Conservation (phyloP, 495 filamentous ascomycete species). For the Thermochaetoides thermophila region DNA sequence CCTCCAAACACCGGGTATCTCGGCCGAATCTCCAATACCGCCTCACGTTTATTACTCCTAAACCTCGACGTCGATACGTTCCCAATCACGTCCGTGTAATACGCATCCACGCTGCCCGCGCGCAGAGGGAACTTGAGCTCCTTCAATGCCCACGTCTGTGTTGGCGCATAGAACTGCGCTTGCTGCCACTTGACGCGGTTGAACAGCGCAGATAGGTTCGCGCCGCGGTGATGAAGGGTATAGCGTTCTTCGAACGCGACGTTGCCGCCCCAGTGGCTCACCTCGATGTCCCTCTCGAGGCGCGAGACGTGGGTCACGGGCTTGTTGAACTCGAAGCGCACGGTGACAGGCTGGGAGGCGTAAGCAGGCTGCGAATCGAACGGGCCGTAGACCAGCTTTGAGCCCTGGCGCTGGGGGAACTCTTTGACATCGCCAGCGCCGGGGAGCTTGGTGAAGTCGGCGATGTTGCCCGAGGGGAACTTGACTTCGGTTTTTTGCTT, state of each 20-base stretch:
- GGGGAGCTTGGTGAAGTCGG: slow-evolving; percentile 67
- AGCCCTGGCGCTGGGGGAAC: slow-evolving; percentile 71
- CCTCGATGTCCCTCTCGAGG: slow-evolving; percentile 80
- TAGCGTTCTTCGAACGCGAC: slow-evolving; percentile 89
- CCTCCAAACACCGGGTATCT: slow-evolving; percentile 88
- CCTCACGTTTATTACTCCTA: slow-evolving; percentile 62
- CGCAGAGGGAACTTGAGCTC: slow-evolving; percentile 67
- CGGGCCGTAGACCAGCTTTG: slow-evolving; percentile 83
- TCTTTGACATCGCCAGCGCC: slow-evolving; percentile 43
- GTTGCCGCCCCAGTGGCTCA: slow-evolving; percentile 97
- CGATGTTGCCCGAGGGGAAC: slow-evolving; percentile 60
- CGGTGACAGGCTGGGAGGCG: slow-evolving; percentile 50
- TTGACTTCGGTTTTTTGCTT: slow-evolving; percentile 98
- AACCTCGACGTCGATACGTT: slow-evolving; percentile 92
- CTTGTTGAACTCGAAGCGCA: slow-evolving; percentile 93
- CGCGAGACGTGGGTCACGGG: slow-evolving; percentile 62
- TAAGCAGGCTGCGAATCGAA: slow-evolving; percentile 66
- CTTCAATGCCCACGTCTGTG: slow-evolving; percentile 62
- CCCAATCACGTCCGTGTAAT: slow-evolving; percentile 93
- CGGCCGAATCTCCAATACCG: slow-evolving; percentile 75
- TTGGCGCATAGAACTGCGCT: slow-evolving; percentile 58
- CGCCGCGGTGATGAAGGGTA: slow-evolving; percentile 73
- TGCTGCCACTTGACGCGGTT: slow-evolving; percentile 72
- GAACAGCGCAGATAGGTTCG: slow-evolving; percentile 72
- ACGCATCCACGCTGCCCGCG: slow-evolving; percentile 64